phyloP scores from a whole-genome alignment of 176 grass and related monocot species.

The Metroxylon sagu region DNA sequence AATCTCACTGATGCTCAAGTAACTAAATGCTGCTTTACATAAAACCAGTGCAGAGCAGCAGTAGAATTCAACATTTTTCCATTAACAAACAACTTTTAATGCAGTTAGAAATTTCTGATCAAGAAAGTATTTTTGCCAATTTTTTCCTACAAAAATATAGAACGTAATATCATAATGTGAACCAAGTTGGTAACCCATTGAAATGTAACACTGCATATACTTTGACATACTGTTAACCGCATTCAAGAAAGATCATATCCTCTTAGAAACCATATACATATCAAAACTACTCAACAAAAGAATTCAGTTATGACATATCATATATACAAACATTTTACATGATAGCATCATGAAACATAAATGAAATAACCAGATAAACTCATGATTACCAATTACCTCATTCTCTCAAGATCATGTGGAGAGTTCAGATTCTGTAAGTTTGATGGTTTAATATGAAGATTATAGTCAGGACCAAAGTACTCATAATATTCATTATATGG shows the following conservation, averaged over 20 bases:
- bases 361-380: background rate
- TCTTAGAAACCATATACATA: too few species aligned
- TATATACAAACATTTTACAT: background rate
- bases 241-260: too few species aligned
- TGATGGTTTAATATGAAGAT: constrained; percentile 68
- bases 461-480: constrained; percentile 83
- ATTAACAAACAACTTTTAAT: too few species aligned
- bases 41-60: too few species aligned
- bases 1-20: too few species aligned
- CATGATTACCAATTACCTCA: constrained; percentile 40
- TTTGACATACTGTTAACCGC: too few species aligned
- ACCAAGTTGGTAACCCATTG: too few species aligned
- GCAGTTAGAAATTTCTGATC: background rate
- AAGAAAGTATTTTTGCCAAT: background rate
- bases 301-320: background rate
- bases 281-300: background rate
- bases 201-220: too few species aligned
- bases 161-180: too few species aligned
- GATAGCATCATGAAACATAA: background rate
- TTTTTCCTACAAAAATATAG: background rate
- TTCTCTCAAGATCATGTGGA: constrained; percentile 58
- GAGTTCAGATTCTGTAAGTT: constrained; percentile 63
- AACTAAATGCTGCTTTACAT: too few species aligned
- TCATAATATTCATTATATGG: constrained; percentile 92
- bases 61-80: too few species aligned